A percentile compares a stretch with the other conserved stretches of the same genome.
Conservation (phyloP, 2,329 filamentous ascomycete genomes). For the Xylaria sp. region DNA sequence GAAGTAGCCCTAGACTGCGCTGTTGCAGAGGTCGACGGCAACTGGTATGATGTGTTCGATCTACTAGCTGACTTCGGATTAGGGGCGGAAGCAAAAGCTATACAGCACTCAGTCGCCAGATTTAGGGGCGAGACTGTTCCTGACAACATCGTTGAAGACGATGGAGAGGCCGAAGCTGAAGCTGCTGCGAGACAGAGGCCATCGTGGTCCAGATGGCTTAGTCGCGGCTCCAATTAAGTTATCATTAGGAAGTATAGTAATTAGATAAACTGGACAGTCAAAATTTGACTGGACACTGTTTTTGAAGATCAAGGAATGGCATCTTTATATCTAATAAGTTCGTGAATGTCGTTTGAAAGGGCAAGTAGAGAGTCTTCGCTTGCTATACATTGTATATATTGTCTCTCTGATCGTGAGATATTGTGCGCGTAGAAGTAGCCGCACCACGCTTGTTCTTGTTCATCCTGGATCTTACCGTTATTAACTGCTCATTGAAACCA, state of each 20-base stretch:
- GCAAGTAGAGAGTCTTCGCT: not conserved
- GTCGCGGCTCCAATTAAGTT: not conserved
- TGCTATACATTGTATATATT: not conserved
- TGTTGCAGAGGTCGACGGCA: conserved; percentile 16
- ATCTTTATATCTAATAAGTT: not conserved
- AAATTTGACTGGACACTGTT: not conserved
- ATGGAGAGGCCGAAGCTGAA: not conserved
- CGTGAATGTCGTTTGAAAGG: not conserved
- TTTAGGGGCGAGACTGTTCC: conserved; percentile 10
- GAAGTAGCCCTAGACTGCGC: conserved; percentile 28
- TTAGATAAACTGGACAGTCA: not conserved
- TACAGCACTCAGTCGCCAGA: conserved; percentile 24
- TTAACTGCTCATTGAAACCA: not conserved
- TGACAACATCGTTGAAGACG: not conserved
- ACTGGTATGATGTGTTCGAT: conserved; percentile 44
- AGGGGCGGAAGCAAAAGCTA: conserved; percentile 29
- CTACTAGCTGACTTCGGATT: conserved; percentile 38
- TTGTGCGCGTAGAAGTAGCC: no score
- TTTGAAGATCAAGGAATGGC: not conserved
- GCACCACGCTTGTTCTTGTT: not conserved
- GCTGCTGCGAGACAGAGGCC: not conserved
- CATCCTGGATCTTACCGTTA: not conserved
- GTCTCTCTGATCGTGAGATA: not conserved
- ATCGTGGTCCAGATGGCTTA: not conserved
- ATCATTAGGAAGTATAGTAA: not conserved